These are phyloP conservation scores for Penicillium verhagenii DNA, from an alignment of 495 filamentous ascomycete species.

Conservation along the genomic window DNA sequence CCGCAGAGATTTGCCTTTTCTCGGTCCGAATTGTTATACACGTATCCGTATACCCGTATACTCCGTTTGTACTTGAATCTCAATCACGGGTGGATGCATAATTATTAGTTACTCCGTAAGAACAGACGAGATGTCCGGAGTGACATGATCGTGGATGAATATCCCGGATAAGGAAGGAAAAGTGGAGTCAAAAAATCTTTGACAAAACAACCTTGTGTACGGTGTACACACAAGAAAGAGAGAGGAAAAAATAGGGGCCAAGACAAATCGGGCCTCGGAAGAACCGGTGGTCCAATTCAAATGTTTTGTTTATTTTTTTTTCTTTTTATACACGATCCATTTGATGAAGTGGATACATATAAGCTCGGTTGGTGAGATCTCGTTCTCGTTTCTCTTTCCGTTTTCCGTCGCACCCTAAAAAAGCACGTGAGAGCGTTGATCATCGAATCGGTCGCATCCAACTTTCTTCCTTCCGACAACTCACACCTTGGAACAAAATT, in stretches of 20 bases:
- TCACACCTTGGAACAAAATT: background rate
- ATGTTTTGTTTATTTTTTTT: no score
- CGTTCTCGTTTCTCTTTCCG: background rate
- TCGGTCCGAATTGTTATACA: no score
- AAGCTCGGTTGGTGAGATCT: background rate
- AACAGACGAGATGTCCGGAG: background rate
- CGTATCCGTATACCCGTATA: no score
- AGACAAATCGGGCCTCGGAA: background rate
- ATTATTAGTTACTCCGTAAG: no score
- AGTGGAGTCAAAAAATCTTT: background rate
- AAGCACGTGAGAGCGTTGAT: background rate
- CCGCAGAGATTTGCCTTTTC: background rate
- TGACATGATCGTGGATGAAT: background rate
- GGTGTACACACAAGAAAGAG: background rate
- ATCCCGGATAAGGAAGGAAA: background rate
- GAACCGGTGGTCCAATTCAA: background rate
- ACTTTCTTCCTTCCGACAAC: background rate
- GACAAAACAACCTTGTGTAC: background rate
- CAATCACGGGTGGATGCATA: no score
- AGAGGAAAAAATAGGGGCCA: background rate
- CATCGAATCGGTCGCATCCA: background rate
- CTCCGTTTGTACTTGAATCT: no score
- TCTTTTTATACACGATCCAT: no score
- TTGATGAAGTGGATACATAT: background rate
- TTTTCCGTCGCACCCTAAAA: background rate